These are phyloP conservation scores for Camelina sativa DNA, from an alignment of 345 rosid genomes.

Conservation along the genomic window DNA sequence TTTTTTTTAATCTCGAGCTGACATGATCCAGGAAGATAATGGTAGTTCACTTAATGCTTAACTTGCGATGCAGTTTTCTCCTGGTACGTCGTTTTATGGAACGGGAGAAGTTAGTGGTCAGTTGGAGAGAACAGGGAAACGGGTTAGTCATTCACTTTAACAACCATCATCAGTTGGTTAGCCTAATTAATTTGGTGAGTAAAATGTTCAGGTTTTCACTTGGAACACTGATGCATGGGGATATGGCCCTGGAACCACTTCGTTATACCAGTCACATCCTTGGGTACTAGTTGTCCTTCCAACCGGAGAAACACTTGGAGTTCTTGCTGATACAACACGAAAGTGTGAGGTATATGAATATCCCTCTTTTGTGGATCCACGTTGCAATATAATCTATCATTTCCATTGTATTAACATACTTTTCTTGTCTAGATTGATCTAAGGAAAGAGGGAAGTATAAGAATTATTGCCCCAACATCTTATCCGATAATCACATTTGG, in stretches of 20 bases:
- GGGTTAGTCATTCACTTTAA: slow-evolving; percentile 53
- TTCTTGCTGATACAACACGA: slow-evolving; percentile 88
- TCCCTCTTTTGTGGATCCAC: slow-evolving; percentile 19
- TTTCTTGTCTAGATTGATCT: slow-evolving; percentile 76
- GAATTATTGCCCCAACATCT: slow-evolving; percentile 57
- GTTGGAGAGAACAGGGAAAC: slow-evolving; percentile 88
- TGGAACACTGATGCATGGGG: slow-evolving; percentile 96
- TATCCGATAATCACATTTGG: slow-evolving; percentile 90
- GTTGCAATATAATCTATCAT: background rate
- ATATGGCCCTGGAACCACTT: slow-evolving; percentile 82
- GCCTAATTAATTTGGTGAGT: background rate
- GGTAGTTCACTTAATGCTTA: slow-evolving; percentile 22
- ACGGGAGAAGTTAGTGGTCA: slow-evolving; percentile 97
- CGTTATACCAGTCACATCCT: slow-evolving; percentile 96
- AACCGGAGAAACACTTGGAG: slow-evolving; percentile 79
- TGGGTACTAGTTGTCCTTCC: slow-evolving; percentile 92
- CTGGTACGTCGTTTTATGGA: slow-evolving; percentile 87
- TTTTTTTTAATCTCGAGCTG: background rate
- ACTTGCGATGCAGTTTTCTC: slow-evolving; percentile 60
- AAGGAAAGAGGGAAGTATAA: slow-evolving; percentile 59
- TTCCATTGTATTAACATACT: slow-evolving; percentile 8
- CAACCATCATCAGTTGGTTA: background rate
- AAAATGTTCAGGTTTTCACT: slow-evolving; percentile 66
- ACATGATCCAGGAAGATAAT: background rate
- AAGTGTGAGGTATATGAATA: slow-evolving; percentile 74